A percentile compares a stretch with the other conserved stretches of the same genome.
Conservation (phyloP, 345 rosid species). For the Ricinus communis region DNA sequence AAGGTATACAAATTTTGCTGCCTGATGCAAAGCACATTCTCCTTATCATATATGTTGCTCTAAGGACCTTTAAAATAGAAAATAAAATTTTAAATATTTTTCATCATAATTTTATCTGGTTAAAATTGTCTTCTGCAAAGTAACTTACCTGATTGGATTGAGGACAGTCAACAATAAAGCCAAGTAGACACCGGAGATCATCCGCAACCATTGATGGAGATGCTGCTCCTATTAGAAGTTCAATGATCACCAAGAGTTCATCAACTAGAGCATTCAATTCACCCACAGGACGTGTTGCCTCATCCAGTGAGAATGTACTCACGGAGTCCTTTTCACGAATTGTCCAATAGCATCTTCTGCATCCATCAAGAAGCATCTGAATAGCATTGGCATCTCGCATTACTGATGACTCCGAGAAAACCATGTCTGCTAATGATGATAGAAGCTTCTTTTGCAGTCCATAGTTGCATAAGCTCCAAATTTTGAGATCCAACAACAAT, state of each 20-base stretch:
- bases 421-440: slow-evolving; percentile 97
- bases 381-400: slow-evolving; percentile 98
- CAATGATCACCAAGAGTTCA: slow-evolving; percentile 95
- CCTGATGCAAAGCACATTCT: background rate
- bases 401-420: slow-evolving; percentile 87
- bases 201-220: slow-evolving; percentile 71
- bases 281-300: slow-evolving; percentile 72
- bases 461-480: slow-evolving; percentile 97
- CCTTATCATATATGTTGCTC: background rate
- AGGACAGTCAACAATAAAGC: slow-evolving; percentile 94
- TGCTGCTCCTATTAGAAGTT: slow-evolving; percentile 92
- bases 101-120: too few species aligned
- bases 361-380: slow-evolving; percentile 98
- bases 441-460: slow-evolving; percentile 96
- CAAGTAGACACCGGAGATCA: slow-evolving; percentile 82
- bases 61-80: background rate
- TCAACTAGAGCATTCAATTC: slow-evolving; percentile 97
- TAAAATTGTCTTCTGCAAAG: background rate
- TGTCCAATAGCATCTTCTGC: slow-evolving; percentile 99
- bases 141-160: slow-evolving; percentile 81
- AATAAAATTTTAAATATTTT: background rate
- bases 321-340: slow-evolving; percentile 78
- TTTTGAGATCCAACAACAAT: slow-evolving; percentile 80
- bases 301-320: slow-evolving; percentile 55
- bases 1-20: background rate